phyloP scores from a whole-genome alignment of 768 basidiomycete species.

The Trametes meyenii region DNA sequence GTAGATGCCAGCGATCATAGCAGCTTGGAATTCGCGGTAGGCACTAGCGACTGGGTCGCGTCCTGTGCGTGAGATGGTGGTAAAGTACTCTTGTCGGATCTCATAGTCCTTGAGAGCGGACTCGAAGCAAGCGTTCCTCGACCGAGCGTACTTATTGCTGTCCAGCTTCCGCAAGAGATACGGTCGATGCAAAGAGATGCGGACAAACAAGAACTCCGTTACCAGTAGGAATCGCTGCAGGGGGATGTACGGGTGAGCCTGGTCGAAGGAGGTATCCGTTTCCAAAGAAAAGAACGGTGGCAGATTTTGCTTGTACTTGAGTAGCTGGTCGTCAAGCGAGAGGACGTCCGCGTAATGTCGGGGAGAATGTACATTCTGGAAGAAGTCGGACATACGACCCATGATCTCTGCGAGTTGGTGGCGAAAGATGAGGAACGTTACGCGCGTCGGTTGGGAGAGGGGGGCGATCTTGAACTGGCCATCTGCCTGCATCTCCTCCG shows the following conservation, averaged over 20 bases:
- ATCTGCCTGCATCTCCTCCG: slow-evolving; percentile 55
- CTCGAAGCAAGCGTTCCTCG: slow-evolving; percentile 86
- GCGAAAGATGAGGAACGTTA: slow-evolving; percentile 88
- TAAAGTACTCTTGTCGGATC: slow-evolving; percentile 70
- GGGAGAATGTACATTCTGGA: slow-evolving; percentile 79
- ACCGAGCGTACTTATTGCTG: slow-evolving; percentile 80
- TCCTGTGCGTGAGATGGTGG: slow-evolving; percentile 61
- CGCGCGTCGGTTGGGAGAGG: slow-evolving; percentile 72
- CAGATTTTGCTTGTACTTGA: slow-evolving; percentile 72
- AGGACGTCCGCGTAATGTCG: slow-evolving; percentile 85
- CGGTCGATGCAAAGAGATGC: slow-evolving; percentile 84
- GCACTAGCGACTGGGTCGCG: slow-evolving; percentile 76
- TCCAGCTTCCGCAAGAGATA: slow-evolving; percentile 81
- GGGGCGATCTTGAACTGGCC: slow-evolving; percentile 53
- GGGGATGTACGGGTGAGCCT: slow-evolving; percentile 63
- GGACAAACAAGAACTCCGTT: slow-evolving; percentile 87
- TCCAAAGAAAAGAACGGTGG: slow-evolving; percentile 79
- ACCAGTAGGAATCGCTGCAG: slow-evolving; percentile 87
- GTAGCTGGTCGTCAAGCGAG: slow-evolving; percentile 79
- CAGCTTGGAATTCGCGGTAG: slow-evolving; percentile 86
- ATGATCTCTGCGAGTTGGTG: slow-evolving; percentile 83
- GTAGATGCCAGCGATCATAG: slow-evolving; percentile 89
- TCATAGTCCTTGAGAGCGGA: slow-evolving; percentile 87
- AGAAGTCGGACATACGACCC: slow-evolving; percentile 90
- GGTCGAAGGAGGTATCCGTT: slow-evolving; percentile 79